phyloP scores from a whole-genome alignment of 192 early-diverging fungal species.

The Podila minutissima region DNA sequence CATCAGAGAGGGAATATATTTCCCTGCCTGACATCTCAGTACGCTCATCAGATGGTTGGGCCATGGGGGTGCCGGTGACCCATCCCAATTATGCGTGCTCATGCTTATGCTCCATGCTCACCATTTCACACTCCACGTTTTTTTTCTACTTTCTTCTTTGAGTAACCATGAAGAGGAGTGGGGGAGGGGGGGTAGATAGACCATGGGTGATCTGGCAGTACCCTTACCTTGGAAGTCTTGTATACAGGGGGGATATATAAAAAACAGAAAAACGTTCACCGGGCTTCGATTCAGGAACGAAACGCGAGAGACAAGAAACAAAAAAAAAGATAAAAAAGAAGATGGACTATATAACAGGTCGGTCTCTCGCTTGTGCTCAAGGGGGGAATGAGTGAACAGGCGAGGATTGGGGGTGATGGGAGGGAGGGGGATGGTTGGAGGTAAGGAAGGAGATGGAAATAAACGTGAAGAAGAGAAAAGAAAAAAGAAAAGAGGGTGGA shows the following conservation, averaged over 20 bases:
- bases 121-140: constrained; percentile 3
- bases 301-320: background rate
- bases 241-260: background rate
- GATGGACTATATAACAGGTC: background rate
- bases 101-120: background rate
- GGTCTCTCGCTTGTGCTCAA: background rate
- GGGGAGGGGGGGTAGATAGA: no score
- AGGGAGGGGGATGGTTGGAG: background rate
- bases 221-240: background rate
- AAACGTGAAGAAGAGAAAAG: background rate
- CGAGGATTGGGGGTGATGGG: background rate
- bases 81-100: no score
- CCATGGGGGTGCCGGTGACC: constrained; percentile 3
- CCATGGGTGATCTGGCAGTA: background rate
- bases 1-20: background rate
- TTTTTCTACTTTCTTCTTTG: background rate
- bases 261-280: constrained; percentile 3
- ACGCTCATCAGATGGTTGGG: constrained; percentile 1
- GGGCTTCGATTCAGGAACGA: constrained; percentile 3
- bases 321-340: background rate
- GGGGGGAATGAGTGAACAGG: constrained; percentile 1
- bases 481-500: background rate
- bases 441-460: background rate
- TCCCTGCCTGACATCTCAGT: background rate
- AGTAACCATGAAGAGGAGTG: background rate